Percentiles rank a stretch among this genome's conserved stretches.
These are phyloP conservation scores for Teratosphaeria destructans DNA, from an alignment of 2,329 filamentous ascomycete genomes.

Conservation along the genomic window DNA sequence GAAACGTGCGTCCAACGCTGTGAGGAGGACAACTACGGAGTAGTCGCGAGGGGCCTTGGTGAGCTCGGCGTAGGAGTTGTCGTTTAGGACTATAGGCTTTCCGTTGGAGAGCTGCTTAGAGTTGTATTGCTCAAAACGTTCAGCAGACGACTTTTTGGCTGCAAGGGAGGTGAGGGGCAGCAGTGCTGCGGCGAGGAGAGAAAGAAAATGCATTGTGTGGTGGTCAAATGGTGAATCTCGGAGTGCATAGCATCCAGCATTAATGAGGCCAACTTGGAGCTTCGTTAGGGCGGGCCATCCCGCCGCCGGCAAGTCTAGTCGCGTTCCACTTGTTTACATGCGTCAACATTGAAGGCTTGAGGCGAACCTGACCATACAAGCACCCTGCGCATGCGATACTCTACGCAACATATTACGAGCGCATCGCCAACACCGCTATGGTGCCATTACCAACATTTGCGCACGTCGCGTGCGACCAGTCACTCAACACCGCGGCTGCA, in stretches of 20 bases:
- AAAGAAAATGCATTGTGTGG: slow-evolving; percentile 57
- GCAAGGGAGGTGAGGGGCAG: slow-evolving; percentile 50
- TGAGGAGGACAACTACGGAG: slow-evolving; percentile 70
- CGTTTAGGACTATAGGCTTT: slow-evolving; percentile 66
- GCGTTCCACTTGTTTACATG: neutral
- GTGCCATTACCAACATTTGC: slow-evolving; percentile 10
- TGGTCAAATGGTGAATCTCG: too few species aligned
- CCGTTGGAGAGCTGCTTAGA: slow-evolving; percentile 51
- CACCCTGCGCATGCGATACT: neutral
- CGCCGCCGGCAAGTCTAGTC: neutral
- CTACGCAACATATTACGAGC: slow-evolving; percentile 2
- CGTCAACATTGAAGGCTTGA: neutral
- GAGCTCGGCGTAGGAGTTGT: slow-evolving; percentile 63
- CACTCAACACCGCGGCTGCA: slow-evolving; percentile 44
- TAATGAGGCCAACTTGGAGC: neutral
- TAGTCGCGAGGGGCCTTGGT: slow-evolving; percentile 75
- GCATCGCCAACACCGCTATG: slow-evolving; percentile 14
- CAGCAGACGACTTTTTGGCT: slow-evolving; percentile 45
- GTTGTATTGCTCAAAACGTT: slow-evolving; percentile 64
- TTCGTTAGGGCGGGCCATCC: neutral
- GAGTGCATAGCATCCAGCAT: neutral
- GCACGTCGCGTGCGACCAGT: slow-evolving; percentile 32
- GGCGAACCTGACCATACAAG: neutral
- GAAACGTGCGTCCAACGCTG: slow-evolving; percentile 72
- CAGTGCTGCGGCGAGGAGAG: slow-evolving; percentile 48